Evolutionary conservation across 2,329 filamentous ascomycete genomes (phyloP), one percentile per base, ranked within the genome.

Genomic region (Lachnellula willkommii): DNA sequence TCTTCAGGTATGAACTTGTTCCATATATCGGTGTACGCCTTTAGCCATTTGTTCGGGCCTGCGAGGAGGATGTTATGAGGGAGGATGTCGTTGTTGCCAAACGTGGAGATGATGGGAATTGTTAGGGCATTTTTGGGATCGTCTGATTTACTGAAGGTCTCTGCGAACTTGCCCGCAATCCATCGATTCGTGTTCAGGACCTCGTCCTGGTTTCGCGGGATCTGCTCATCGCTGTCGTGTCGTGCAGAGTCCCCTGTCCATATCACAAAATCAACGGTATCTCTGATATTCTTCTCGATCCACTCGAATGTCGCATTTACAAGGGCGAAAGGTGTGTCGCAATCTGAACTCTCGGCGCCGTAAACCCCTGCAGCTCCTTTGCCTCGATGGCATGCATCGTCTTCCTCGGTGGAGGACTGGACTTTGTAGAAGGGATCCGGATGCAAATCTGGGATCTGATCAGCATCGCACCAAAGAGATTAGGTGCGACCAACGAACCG

Each of bases 31-130:
- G 83, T 76, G 65, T 94, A 96, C 47, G 79, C 79, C 56, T 81
- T 81, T 0, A 95, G 88, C 86, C 93, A 96, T 60, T 81, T 81
- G 67, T 96, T 96, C 15, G 94, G 94, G 0, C 93, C 94, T 1
- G 83, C 79, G 43, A 84, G 77, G 70, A 99, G 85, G 68, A 97
- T 95, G 67, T 99, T 99, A 74, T 99, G 94, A 1, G 94, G 94
- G 58, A 96, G 83, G 56, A 99, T 92, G 68, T 99, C 94, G 72
- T 99, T 99, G 75, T 99, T 99, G 58, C 94, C 94, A 64, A 96
- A 86, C 0, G 87, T 96, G 0, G 94, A 92, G 20, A 99, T 79
- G 32, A 97, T 83, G 4, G 94, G 93, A 4, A 97, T 80, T 12
- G 79, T 72, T 56, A 91, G 80, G 55, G 83, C 81, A 53, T 81